A percentile compares a stretch with the other conserved stretches of the same genome.
phyloP scores from a whole-genome alignment of 2,329 filamentous ascomycete species.

The Aspergillus sergii region DNA sequence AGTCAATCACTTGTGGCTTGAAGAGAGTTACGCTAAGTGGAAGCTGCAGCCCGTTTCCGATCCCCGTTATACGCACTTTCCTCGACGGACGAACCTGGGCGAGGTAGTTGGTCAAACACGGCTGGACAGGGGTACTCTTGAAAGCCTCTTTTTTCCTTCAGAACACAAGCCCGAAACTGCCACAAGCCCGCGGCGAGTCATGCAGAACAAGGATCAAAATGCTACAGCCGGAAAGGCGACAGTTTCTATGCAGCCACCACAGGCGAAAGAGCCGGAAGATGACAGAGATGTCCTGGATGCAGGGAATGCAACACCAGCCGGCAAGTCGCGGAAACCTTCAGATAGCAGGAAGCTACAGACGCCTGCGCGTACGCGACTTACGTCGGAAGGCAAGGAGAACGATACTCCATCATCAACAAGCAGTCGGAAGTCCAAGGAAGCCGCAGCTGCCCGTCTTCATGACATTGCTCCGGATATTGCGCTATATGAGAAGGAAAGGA shows the following conservation, averaged over 20 bases:
- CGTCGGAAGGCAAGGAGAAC: conserved; percentile 75
- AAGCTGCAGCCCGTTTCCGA: conserved; percentile 72
- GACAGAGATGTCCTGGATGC: conserved; percentile 21
- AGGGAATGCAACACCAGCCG: conserved; percentile 28
- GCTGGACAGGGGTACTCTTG: conserved; percentile 72
- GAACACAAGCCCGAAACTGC: conserved; percentile 27
- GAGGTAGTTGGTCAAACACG: conserved; percentile 90
- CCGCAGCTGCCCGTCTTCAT: conserved; percentile 76
- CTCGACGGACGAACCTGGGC: conserved; percentile 83
- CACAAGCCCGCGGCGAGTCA: conserved; percentile 27
- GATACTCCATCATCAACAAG: conserved; percentile 75
- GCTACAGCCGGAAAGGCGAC: conserved; percentile 19
- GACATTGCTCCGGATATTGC: conserved; percentile 81
- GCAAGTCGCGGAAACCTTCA: conserved; percentile 31
- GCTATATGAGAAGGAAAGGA: conserved; percentile 90
- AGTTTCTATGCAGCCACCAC: conserved; percentile 25
- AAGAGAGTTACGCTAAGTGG: conserved; percentile 94
- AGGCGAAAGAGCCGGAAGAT: conserved; percentile 23
- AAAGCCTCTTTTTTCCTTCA: conserved; percentile 65
- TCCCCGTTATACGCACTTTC: conserved; percentile 81
- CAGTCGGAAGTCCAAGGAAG: conserved; percentile 84
- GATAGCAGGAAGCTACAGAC: conserved; percentile 50
- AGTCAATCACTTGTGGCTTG: conserved; percentile 94
- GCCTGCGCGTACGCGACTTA: conserved; percentile 55
- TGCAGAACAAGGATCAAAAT: conserved; percentile 42